Evolutionary conservation across 2,329 filamentous ascomycete genomes (phyloP).

Genomic region (Fusarium metavorans): DNA sequence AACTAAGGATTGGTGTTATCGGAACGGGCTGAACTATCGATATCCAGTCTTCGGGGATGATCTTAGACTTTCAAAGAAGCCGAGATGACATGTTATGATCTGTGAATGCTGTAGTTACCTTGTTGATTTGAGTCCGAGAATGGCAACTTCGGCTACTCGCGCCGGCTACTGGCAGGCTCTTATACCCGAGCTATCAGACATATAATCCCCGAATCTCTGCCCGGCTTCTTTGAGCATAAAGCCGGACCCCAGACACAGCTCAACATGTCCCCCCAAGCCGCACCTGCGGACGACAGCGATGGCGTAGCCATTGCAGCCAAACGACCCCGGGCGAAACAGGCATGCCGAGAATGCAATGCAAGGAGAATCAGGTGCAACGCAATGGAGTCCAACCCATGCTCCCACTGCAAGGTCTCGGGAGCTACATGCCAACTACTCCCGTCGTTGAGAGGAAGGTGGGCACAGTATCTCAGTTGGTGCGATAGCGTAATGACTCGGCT

Average conservation of each 20-base stretch:
- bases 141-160: neutral
- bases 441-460: conserved; percentile 50
- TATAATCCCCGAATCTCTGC: neutral
- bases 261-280: neutral
- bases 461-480: neutral
- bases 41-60: neutral
- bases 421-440: conserved; percentile 48
- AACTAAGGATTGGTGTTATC: too few species aligned
- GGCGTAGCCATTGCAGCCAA: conserved; percentile 44
- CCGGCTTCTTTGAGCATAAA: neutral
- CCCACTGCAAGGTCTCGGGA: conserved; percentile 46
- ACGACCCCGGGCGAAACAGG: conserved; percentile 50
- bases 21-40: too few species aligned
- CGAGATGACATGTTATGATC: too few species aligned
- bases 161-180: neutral
- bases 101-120: too few species aligned
- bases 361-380: conserved; percentile 52
- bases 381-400: conserved; percentile 49
- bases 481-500: neutral
- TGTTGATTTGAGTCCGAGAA: too few species aligned
- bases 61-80: too few species aligned
- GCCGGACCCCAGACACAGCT: neutral
- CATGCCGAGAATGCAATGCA: conserved; percentile 51
- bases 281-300: neutral
- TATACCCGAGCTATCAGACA: neutral